Evolutionary conservation across 2,329 filamentous ascomycete species (phyloP).

Genomic region (Diatrype stigma): DNA sequence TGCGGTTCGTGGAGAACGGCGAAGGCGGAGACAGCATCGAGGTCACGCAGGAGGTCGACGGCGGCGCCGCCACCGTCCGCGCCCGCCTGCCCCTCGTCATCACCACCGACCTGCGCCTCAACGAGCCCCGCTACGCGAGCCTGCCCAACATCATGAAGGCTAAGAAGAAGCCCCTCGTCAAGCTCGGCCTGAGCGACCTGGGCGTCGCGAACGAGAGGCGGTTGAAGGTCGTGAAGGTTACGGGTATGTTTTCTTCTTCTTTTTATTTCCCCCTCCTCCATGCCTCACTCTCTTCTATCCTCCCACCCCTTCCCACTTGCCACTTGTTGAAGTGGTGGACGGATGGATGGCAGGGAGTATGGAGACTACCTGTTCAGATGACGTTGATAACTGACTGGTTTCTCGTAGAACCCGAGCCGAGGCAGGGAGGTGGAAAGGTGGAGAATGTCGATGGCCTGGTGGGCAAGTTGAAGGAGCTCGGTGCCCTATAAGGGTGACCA

Average conservation of each 20-base stretch:
- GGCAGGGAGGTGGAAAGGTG: constrained; percentile 94
- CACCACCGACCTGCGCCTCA: constrained; percentile 90
- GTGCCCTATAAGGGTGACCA: constrained; percentile 63
- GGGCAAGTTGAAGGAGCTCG: constrained; percentile 89
- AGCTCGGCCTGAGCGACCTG: constrained; percentile 81
- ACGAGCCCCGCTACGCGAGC: constrained; percentile 91
- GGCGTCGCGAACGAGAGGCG: constrained; percentile 70
- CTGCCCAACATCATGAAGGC: constrained; percentile 99
- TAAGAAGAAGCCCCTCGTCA: constrained; percentile 98
- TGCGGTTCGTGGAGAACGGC: constrained; percentile 61
- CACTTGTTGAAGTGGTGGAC: no score
- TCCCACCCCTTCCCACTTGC: not conserved
- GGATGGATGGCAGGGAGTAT: not conserved
- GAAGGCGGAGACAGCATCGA: constrained; percentile 61
- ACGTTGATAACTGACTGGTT: constrained; percentile 8
- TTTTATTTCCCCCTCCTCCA: not conserved
- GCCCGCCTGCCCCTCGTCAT: constrained; percentile 88
- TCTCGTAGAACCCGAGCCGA: constrained; percentile 70
- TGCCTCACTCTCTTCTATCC: not conserved
- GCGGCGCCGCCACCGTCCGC: constrained; percentile 84
- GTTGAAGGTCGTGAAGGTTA: constrained; percentile 87
- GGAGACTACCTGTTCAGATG: not conserved
- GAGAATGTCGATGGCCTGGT: constrained; percentile 96
- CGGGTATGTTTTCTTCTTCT: constrained; percentile 52
- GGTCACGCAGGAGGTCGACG: constrained; percentile 91